Evolutionary conservation across 352 stramenopile species (phyloP).

Genomic region (Phytophthora uliginosa): DNA sequence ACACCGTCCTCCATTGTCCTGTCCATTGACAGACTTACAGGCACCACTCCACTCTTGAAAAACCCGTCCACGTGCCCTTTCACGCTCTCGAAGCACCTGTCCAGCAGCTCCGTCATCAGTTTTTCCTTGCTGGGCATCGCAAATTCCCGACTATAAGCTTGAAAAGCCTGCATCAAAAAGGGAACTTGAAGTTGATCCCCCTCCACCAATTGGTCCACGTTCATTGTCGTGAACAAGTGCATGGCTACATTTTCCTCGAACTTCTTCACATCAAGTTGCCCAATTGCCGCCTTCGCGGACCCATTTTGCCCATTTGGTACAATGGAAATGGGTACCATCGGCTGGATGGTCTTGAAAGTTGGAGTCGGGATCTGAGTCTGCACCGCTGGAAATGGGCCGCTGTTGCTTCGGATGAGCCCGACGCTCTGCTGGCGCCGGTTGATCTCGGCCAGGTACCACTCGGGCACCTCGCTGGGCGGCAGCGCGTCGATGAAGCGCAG

Average conservation of each 20-base stretch:
- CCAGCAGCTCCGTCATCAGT: constrained; percentile 40
- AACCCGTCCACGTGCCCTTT: constrained; percentile 30
- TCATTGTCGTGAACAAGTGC: constrained; percentile 44
- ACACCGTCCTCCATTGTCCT: not conserved
- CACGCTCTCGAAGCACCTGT: constrained; percentile 40
- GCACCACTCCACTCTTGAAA: constrained; percentile 37
- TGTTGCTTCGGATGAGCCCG: not conserved
- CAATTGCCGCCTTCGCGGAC: not conserved
- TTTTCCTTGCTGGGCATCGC: constrained; percentile 26
- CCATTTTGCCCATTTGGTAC: not conserved
- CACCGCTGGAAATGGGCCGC: constrained; percentile 12
- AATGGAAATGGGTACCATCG: constrained; percentile 5
- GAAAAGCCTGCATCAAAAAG: constrained; percentile 25
- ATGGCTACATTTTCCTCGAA: constrained; percentile 45
- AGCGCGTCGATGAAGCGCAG: constrained; percentile 47
- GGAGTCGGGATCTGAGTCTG: constrained; percentile 22
- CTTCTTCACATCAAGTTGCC: constrained; percentile 12
- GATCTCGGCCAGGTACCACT: constrained; percentile 62
- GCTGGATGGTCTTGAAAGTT: constrained; percentile 32
- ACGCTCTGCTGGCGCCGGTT: constrained; percentile 39
- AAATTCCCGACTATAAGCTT: not conserved
- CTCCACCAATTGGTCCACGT: constrained; percentile 24
- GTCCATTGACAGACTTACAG: constrained; percentile 37
- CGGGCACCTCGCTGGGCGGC: constrained; percentile 39
- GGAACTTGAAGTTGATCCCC: constrained; percentile 14